phyloP scores from a whole-genome alignment of 345 rosid species.

The Citrus reticulata region DNA sequence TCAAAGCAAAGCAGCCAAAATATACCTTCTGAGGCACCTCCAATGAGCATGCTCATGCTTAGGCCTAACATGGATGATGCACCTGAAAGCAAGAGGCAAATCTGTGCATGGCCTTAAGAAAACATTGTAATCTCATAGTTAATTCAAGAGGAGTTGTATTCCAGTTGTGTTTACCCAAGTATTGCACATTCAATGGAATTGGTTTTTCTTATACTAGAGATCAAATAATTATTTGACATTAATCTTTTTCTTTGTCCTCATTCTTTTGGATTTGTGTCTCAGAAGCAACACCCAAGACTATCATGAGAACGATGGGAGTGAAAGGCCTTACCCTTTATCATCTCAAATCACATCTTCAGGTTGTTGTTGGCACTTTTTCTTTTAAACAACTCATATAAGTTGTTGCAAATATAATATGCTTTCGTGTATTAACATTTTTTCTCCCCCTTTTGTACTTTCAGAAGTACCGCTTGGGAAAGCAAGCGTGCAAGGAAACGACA shows the following conservation, averaged over 20 bases:
- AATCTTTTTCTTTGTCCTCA: neutral
- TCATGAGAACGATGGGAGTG: constrained; percentile 91
- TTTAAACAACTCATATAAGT: neutral
- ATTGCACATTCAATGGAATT: neutral
- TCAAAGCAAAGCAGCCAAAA: neutral
- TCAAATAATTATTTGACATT: neutral
- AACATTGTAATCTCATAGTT: neutral
- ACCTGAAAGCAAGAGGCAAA: neutral
- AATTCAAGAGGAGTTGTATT: neutral
- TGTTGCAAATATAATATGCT: neutral
- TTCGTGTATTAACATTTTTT: constrained; percentile 1
- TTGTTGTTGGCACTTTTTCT: constrained; percentile 18
- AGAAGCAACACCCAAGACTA: constrained; percentile 95
- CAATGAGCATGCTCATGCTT: neutral
- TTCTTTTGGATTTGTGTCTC: constrained; percentile 21
- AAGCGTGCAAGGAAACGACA: constrained; percentile 69
- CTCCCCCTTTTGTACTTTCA: constrained; percentile 21
- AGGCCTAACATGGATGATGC: neutral
- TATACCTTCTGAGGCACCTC: neutral
- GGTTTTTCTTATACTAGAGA: neutral
- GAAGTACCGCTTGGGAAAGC: constrained; percentile 92
- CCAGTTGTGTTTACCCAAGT: neutral
- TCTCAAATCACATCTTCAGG: constrained; percentile 94
- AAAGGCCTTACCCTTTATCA: constrained; percentile 95
- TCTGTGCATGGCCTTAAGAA: constrained; percentile 2